Base-by-base conservation (phyloP, 2,329 filamentous ascomycete genomes). In the Talaromyces sp. region DNA sequence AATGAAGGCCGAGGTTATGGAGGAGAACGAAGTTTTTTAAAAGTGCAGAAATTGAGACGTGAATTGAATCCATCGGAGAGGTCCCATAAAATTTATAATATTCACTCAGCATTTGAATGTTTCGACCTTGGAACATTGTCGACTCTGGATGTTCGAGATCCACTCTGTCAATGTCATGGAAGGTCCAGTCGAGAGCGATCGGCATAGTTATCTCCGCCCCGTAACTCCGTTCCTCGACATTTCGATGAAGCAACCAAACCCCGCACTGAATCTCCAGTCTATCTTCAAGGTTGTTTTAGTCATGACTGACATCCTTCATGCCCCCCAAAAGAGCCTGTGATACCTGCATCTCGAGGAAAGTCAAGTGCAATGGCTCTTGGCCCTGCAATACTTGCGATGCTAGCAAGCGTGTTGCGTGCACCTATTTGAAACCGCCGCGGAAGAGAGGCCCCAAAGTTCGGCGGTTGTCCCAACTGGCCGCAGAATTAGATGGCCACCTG, bases 251-350 rank as follows among this genome's bases (percentile, higher is more conserved):
- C n/a, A 29, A 17, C 11, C n/a, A 24, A 27, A 30, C 44, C 44
- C 44, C 44, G 43, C 43, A 11, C n/a, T 19, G n/a, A n/a, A n/a
- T n/a, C n/a, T n/a, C n/a, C n/a, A n/a, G n/a, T n/a, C n/a, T n/a
- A n/a, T n/a, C n/a, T n/a, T n/a, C n/a, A n/a, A n/a, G n/a, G n/a
- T n/a, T n/a, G 17, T 22, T 29, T 22, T 17, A 20, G 32, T 22
- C 24, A 27, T 27, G 24, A 27, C 24, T 27, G 9, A 36, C 2
- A 13, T 11, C 11, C 27, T 30, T 24, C 42, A 54, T 54, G 52
- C 47, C 61, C 33, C 61, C 60, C 19, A 69, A 68, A 62, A 56
- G 64, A 54, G 66, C 67, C 37, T 69, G 66, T 41, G 67, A 70
- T 55, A 52, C 45, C 22, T 70, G 64, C 22, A 70, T 69, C 35